phyloP scores from a whole-genome alignment of 1,284 basidiomycete genomes.

The Neonothopanus nambi region DNA sequence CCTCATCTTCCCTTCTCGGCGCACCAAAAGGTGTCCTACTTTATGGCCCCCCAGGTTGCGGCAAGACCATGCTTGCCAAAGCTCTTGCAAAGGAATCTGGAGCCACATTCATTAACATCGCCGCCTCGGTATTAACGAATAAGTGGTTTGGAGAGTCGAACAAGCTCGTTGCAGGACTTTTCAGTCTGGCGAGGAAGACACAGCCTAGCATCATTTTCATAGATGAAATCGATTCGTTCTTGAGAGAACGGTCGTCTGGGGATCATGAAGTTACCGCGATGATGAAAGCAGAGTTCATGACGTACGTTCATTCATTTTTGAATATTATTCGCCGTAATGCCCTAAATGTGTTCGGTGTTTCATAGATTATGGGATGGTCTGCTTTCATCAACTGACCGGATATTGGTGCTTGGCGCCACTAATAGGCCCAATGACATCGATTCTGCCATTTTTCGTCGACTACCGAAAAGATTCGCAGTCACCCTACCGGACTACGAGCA shows the following conservation, averaged over 20 bases:
- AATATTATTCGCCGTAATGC: slow-evolving; percentile 1
- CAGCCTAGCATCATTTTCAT: slow-evolving; percentile 93
- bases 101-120: slow-evolving; percentile 95
- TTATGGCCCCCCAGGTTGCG: slow-evolving; percentile 91
- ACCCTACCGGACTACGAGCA: slow-evolving; percentile 82
- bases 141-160: slow-evolving; percentile 99
- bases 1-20: slow-evolving; percentile 68
- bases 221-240: slow-evolving; percentile 96
- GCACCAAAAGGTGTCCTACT: slow-evolving; percentile 84
- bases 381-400: slow-evolving; percentile 80
- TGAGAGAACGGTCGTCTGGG: slow-evolving; percentile 83
- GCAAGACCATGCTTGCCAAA: slow-evolving; percentile 95
- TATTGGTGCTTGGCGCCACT: slow-evolving; percentile 94
- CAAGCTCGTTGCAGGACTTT: slow-evolving; percentile 94
- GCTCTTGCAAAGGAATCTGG: slow-evolving; percentile 95
- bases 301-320: slow-evolving; percentile 50
- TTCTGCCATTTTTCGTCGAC: slow-evolving; percentile 89
- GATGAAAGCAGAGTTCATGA: slow-evolving; percentile 99
- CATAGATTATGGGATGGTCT: slow-evolving; percentile 94
- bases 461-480: slow-evolving; percentile 98
- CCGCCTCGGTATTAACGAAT: slow-evolving; percentile 77
- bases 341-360: slow-evolving; percentile 11
- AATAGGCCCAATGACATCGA: slow-evolving; percentile 97
- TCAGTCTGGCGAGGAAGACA: slow-evolving; percentile 80
- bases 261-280: slow-evolving; percentile 99